Conservation (phyloP, 305 asterid genomes). For the Ajuga reptans region DNA sequence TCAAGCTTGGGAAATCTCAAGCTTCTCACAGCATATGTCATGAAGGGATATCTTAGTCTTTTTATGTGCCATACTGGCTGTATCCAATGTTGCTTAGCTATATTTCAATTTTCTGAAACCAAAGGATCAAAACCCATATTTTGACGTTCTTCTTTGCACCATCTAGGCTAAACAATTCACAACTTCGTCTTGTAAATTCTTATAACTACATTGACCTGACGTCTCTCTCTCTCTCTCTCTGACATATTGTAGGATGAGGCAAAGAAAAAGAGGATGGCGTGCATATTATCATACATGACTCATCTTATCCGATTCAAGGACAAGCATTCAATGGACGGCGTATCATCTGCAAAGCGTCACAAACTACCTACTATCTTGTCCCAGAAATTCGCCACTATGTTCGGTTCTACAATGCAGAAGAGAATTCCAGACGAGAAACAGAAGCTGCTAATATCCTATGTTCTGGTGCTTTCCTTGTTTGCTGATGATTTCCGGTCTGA, state of each 20-base stretch:
- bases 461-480: slow-evolving; percentile 70
- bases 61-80: too few species aligned
- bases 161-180: background rate
- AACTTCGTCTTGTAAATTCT: background rate
- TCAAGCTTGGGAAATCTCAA: background rate
- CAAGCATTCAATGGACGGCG: slow-evolving; percentile 66
- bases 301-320: slow-evolving; percentile 84
- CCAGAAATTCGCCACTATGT: slow-evolving; percentile 63
- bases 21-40: background rate
- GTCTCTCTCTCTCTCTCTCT: background rate
- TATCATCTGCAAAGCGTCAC: slow-evolving; percentile 57
- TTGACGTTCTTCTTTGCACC: too few species aligned
- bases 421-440: slow-evolving; percentile 45
- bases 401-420: slow-evolving; percentile 32
- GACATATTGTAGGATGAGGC: slow-evolving; percentile 47
- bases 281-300: slow-evolving; percentile 64
- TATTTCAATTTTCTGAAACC: background rate
- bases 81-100: too few species aligned
- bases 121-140: too few species aligned
- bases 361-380: slow-evolving; percentile 50
- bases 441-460: slow-evolving; percentile 55
- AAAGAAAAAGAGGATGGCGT: slow-evolving; percentile 44
- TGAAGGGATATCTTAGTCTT: background rate
- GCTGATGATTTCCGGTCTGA: slow-evolving; percentile 63
- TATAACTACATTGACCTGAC: background rate